Evolutionary conservation across 495 filamentous ascomycete genomes (phyloP).

Genomic region (Chaetomium fimeti): DNA sequence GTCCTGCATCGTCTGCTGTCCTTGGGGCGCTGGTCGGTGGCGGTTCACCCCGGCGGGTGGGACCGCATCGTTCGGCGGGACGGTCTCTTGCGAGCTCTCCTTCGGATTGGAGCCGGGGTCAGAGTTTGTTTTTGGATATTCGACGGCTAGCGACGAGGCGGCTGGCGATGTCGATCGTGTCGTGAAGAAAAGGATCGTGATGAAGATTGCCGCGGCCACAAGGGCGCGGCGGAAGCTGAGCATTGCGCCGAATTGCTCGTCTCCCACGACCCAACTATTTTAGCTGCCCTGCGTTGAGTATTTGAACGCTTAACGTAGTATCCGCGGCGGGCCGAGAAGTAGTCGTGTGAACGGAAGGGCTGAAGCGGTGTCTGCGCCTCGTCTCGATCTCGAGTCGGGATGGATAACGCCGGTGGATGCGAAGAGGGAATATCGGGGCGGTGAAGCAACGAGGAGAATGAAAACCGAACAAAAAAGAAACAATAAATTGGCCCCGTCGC

Average conservation of each 20-base stretch:
- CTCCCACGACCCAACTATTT: slow-evolving; percentile 14
- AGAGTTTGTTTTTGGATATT: slow-evolving; percentile 30
- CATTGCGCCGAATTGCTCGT: slow-evolving; percentile 33
- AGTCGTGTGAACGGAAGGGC: neutral
- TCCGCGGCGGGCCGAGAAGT: neutral
- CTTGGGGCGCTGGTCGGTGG: slow-evolving; percentile 26
- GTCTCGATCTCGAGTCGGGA: neutral
- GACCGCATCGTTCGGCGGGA: slow-evolving; percentile 16
- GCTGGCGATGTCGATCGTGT: slow-evolving; percentile 50
- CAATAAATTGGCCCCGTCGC: slow-evolving; percentile 1
- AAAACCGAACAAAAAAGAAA: neutral
- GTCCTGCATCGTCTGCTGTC: slow-evolving; percentile 51
- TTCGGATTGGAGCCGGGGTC: slow-evolving; percentile 22
- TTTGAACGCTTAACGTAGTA: neutral
- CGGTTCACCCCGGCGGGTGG: slow-evolving; percentile 25
- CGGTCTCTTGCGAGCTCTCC: slow-evolving; percentile 29
- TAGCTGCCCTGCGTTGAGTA: slow-evolving; percentile 7
- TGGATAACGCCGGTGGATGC: neutral
- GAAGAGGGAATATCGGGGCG: neutral
- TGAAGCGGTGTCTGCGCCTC: neutral
- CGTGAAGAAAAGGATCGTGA: slow-evolving; percentile 70
- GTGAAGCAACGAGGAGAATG: neutral
- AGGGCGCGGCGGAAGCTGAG: slow-evolving; percentile 72
- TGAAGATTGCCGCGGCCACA: slow-evolving; percentile 62
- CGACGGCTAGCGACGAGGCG: slow-evolving; percentile 25